A percentile compares a stretch with the other conserved stretches of the same genome.
phyloP scores from a whole-genome alignment of 768 basidiomycete genomes.

The Lactarius trivialis region DNA sequence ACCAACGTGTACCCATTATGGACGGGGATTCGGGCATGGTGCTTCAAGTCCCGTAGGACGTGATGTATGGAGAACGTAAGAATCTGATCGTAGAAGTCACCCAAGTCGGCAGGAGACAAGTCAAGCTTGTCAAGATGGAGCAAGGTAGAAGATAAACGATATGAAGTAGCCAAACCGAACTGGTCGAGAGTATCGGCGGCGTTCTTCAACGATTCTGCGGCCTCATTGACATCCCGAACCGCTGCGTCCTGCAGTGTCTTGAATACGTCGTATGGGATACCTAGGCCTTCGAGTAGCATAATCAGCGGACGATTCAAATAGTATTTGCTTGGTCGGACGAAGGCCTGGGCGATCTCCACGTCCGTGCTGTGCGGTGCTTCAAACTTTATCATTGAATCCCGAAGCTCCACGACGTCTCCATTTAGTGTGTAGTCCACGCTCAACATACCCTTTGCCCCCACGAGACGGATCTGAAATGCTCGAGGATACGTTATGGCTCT shows the following conservation, averaged over 20 bases:
- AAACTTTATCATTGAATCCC: slow-evolving; percentile 68
- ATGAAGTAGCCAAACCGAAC: slow-evolving; percentile 53
- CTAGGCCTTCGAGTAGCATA: slow-evolving; percentile 55
- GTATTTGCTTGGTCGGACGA: slow-evolving; percentile 52
- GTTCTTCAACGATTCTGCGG: slow-evolving; percentile 37
- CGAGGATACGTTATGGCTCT: slow-evolving; percentile 36
- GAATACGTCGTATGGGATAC: slow-evolving; percentile 50
- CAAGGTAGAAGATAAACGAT: slow-evolving; percentile 48
- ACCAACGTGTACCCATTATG: slow-evolving; percentile 60
- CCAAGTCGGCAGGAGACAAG: slow-evolving; percentile 32
- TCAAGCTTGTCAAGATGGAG: slow-evolving; percentile 43
- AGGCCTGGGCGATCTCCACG: slow-evolving; percentile 61
- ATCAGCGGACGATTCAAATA: slow-evolving; percentile 60
- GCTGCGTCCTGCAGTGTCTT: slow-evolving; percentile 46
- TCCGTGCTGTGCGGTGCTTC: slow-evolving; percentile 38
- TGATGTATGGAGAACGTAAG: slow-evolving; percentile 53
- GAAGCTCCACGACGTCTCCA: slow-evolving; percentile 45
- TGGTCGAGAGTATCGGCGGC: slow-evolving; percentile 47
- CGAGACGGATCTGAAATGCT: slow-evolving; percentile 55
- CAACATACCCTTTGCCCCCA: slow-evolving; percentile 60
- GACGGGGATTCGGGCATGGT: slow-evolving; percentile 59
- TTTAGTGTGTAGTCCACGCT: slow-evolving; percentile 49
- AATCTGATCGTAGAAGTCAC: slow-evolving; percentile 46
- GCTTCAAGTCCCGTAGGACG: slow-evolving; percentile 58
- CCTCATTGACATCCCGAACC: slow-evolving; percentile 40